These are phyloP conservation scores for Daedaleopsis sinensis DNA, from an alignment of 768 basidiomycete species.

Conservation along the genomic window DNA sequence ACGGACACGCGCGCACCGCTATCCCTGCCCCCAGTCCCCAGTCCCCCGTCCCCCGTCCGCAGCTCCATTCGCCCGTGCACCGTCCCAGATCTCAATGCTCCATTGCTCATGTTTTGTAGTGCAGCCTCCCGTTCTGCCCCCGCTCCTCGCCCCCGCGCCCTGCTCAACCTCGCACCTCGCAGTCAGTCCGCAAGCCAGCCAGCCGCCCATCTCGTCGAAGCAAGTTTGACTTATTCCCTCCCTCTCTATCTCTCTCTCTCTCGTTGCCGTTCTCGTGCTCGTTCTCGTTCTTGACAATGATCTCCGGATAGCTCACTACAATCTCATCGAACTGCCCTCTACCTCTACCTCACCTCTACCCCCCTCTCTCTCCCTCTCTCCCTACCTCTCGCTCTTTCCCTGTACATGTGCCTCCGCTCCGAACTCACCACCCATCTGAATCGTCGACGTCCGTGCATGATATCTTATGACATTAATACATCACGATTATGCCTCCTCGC, in stretches of 20 bases:
- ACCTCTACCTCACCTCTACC: no score
- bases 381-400: no score
- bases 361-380: no score
- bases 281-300: conserved; percentile 29
- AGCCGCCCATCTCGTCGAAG: conserved; percentile 34
- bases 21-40: not conserved
- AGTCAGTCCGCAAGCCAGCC: conserved; percentile 27
- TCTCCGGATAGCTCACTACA: conserved; percentile 29
- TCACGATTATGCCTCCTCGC: conserved; percentile 22
- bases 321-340: no score
- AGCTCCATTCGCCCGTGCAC: not conserved
- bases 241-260: not conserved
- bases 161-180: conserved; percentile 3
- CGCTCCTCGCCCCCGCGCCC: conserved; percentile 9
- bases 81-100: conserved; percentile 10
- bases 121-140: conserved; percentile 11
- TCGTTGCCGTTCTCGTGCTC: no score
- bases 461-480: conserved; percentile 27
- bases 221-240: conserved; percentile 39
- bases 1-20: conserved; percentile 1
- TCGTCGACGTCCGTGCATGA: conserved; percentile 27
- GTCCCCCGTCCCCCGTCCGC: not conserved
- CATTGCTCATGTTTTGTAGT: conserved; percentile 18
- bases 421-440: conserved; percentile 23
- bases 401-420: conserved; percentile 6